Conservation (phyloP, 2,329 filamentous ascomycete genomes). For the Colletotrichum lini region DNA sequence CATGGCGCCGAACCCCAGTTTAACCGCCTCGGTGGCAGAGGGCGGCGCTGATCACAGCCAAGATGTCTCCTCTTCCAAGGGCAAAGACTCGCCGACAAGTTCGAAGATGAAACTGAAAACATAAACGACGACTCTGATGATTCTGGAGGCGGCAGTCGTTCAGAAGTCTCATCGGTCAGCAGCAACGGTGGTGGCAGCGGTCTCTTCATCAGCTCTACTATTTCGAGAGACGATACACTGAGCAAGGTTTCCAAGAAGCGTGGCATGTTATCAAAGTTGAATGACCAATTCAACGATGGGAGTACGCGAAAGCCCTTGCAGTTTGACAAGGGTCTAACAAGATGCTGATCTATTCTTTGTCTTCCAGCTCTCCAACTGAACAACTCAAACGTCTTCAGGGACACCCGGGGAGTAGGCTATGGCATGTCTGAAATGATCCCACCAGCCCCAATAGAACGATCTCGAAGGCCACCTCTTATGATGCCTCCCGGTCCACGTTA, state of each 20-base stretch:
- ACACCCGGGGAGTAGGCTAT: background rate
- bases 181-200: background rate
- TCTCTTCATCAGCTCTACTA: conserved; percentile 11
- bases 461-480: background rate
- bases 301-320: background rate
- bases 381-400: background rate
- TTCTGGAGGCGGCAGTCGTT: background rate
- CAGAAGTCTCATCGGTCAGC: background rate
- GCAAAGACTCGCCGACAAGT: too few species aligned
- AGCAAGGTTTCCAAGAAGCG: conserved; percentile 4
- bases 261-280: background rate
- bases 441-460: background rate
- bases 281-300: background rate
- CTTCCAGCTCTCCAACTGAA: conserved; percentile 3
- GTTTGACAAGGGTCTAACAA: background rate
- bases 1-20: too few species aligned
- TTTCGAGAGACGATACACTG: conserved; percentile 1
- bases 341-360: background rate
- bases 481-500: background rate
- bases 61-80: too few species aligned
- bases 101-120: background rate
- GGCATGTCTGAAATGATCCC: background rate
- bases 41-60: too few species aligned
- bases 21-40: too few species aligned
- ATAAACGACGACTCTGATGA: background rate